Conservation (phyloP, 1,284 basidiomycete species). For the Ustilago xerochloae region DNA sequence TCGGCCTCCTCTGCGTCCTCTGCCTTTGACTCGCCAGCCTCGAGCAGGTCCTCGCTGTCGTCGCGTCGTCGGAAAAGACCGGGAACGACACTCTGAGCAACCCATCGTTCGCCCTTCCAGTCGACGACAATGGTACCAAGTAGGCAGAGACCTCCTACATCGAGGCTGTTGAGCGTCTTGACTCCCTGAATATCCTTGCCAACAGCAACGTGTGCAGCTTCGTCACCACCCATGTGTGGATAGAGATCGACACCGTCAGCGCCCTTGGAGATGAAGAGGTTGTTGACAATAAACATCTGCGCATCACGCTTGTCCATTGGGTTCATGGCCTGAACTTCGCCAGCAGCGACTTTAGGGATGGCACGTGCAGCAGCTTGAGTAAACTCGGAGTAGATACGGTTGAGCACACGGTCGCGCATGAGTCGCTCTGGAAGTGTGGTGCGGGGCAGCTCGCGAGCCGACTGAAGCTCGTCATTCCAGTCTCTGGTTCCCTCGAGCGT, state of each 20-base stretch:
- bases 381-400: slow-evolving; percentile 73
- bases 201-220: slow-evolving; percentile 73
- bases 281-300: slow-evolving; percentile 73
- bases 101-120: slow-evolving; percentile 74
- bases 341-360: slow-evolving; percentile 71
- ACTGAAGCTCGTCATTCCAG: slow-evolving; percentile 75
- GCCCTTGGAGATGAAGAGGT: slow-evolving; percentile 74
- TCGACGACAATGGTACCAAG: slow-evolving; percentile 72
- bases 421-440: slow-evolving; percentile 71
- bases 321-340: slow-evolving; percentile 73
- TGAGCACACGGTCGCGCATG: slow-evolving; percentile 72
- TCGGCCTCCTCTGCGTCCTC: slow-evolving; percentile 25
- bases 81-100: slow-evolving; percentile 73
- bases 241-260: slow-evolving; percentile 73
- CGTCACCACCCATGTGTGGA: slow-evolving; percentile 73
- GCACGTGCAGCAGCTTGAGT: slow-evolving; percentile 72
- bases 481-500: slow-evolving; percentile 72
- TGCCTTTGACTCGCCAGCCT: slow-evolving; percentile 45
- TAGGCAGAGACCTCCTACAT: slow-evolving; percentile 69
- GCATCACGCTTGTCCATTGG: slow-evolving; percentile 72
- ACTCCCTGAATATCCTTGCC: slow-evolving; percentile 74
- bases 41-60: slow-evolving; percentile 46
- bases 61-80: slow-evolving; percentile 72
- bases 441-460: slow-evolving; percentile 72
- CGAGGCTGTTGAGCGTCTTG: slow-evolving; percentile 72